Base-by-base conservation (phyloP, 805 yeast genomes). In the Candida sphagnicola region DNA sequence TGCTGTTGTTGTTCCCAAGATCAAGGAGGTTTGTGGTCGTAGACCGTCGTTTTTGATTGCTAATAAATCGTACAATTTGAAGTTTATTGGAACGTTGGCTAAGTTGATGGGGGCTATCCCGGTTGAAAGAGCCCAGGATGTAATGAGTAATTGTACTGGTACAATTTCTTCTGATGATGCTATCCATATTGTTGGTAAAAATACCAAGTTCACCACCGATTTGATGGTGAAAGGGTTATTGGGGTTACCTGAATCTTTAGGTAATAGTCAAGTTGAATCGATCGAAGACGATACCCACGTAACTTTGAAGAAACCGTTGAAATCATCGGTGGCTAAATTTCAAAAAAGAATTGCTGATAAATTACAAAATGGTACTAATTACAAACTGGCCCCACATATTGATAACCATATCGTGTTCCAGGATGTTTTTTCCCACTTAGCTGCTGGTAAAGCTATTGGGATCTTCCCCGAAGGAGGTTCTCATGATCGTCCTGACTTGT, bases 401-500 rank as follows among this genome's bases (percentile, higher is more conserved):
- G 72, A 67, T 45, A 65, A 64, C 38, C 53, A 61, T 39, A 26
- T 40, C 18, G 61, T 68, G 5, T 67, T 67, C 42, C 55, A 57
- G 28, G 46, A 57, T 35, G 72, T 67, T n/a, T 67, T 62, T 46
- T 49, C 52, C 35, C 69, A 65, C 37, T 56, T 67, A 37, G 60
- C 61, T 35, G 39, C 35, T 5, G 65, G 64, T 8, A 52, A 55
- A 17, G 61, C 59, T 1, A 48, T 67, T 39, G 73, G 72, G 2
- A 62, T 67, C 12, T 67, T 67, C 40, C 73, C 72, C 8, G 73
- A 67, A 42, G 73, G 73, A 10, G 73, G 73, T 5, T 62, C 67
- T 28, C 72, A 67, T 41, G 73, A 67, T 43, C 45, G 72, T 21
- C 62, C 72, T 2, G 65, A 62, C 34, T 57, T 67, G 36, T 53